Evolutionary conservation across 2,329 filamentous ascomycete species (phyloP).

Genomic region (Cercospora zeae-maydis): DNA sequence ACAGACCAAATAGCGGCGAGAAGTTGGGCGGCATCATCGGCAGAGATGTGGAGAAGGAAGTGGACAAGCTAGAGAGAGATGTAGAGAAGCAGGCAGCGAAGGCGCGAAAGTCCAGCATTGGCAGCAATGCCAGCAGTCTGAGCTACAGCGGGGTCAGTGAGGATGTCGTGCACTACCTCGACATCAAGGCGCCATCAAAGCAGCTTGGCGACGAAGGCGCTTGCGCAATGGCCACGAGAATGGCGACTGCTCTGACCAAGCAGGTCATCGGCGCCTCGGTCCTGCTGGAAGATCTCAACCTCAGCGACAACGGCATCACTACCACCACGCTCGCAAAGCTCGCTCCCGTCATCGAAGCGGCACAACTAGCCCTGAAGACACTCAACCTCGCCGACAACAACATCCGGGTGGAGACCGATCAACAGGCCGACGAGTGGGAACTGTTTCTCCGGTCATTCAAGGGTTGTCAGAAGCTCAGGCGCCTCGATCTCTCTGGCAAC

Average conservation of each 20-base stretch:
- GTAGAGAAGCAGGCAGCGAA: slow-evolving; percentile 26
- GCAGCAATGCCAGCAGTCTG: slow-evolving; percentile 20
- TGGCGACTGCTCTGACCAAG: slow-evolving; percentile 41
- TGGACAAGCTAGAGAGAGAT: slow-evolving; percentile 33
- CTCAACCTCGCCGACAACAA: slow-evolving; percentile 48
- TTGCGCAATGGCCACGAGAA: slow-evolving; percentile 41
- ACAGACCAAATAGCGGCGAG: slow-evolving; percentile 47
- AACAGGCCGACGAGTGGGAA: slow-evolving; percentile 43
- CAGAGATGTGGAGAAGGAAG: slow-evolving; percentile 42
- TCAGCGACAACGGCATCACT: slow-evolving; percentile 46
- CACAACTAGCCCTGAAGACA: slow-evolving; percentile 44
- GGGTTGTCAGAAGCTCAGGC: slow-evolving; percentile 42
- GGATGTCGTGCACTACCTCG: slow-evolving; percentile 33
- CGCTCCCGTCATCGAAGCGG: slow-evolving; percentile 41
- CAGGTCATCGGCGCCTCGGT: slow-evolving; percentile 31
- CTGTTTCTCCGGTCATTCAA: slow-evolving; percentile 45
- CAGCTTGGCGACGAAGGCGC: slow-evolving; percentile 48
- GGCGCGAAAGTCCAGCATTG: slow-evolving; percentile 31
- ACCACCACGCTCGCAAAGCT: slow-evolving; percentile 42
- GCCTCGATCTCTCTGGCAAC: slow-evolving; percentile 48
- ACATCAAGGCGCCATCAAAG: slow-evolving; percentile 47
- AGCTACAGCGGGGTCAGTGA: slow-evolving; percentile 15
- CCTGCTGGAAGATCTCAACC: slow-evolving; percentile 46
- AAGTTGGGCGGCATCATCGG: slow-evolving; percentile 47
- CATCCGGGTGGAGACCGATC: slow-evolving; percentile 39